Conservation (phyloP, 1,284 basidiomycete genomes). For the Stereum hirsutum region DNA sequence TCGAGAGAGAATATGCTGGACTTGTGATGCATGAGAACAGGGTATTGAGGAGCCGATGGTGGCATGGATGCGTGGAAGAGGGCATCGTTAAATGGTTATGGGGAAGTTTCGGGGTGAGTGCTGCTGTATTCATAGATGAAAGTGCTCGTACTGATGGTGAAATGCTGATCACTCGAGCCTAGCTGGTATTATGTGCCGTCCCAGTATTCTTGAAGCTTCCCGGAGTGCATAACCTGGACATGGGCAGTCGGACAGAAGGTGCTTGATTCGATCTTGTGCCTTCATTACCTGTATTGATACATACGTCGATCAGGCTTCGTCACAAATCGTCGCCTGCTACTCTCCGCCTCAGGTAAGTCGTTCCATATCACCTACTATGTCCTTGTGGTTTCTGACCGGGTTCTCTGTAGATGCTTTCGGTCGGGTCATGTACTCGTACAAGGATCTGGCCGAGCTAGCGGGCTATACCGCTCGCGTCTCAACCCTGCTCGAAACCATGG, state of each 20-base stretch:
- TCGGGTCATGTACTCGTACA: constrained; percentile 93
- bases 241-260: constrained; percentile 86
- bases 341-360: constrained; percentile 64
- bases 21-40: constrained; percentile 86
- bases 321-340: constrained; percentile 84
- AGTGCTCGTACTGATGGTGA: constrained; percentile 4
- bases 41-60: constrained; percentile 77
- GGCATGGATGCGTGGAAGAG: constrained; percentile 90
- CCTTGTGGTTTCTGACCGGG: constrained; percentile 1
- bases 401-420: constrained; percentile 57
- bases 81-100: constrained; percentile 97
- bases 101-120: constrained; percentile 83
- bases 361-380: not conserved
- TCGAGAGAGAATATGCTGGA: constrained; percentile 87
- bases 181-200: constrained; percentile 88
- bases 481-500: constrained; percentile 86
- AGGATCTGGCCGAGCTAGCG: constrained; percentile 91
- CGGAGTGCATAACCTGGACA: constrained; percentile 57
- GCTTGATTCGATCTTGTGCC: constrained; percentile 18
- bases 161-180: constrained; percentile 1
- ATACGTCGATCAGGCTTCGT: constrained; percentile 61
- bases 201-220: constrained; percentile 91
- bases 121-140: constrained; percentile 6
- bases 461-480: constrained; percentile 93
- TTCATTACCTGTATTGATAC: not conserved